Base-by-base conservation (phyloP, 768 basidiomycete species). In the Mrakia gelida region DNA sequence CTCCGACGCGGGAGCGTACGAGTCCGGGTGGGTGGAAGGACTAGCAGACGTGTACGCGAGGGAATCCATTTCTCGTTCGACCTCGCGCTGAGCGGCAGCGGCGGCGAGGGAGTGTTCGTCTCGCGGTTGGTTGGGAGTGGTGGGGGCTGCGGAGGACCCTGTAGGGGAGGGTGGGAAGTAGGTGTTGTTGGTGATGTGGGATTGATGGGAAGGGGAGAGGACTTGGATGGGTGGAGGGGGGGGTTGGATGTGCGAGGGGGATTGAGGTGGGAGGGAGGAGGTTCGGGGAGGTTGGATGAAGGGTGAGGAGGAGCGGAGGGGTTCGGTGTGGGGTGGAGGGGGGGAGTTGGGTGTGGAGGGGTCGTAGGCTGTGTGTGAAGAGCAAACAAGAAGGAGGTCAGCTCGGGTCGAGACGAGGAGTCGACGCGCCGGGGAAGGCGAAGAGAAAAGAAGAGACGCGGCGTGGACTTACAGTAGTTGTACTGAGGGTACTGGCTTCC, bases 31-130 rank as follows among this genome's bases (percentile, higher is more conserved):
- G 32, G 62, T 9, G 3, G 49, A 43, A 34, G 62, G 63, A 18
- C 71, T 43, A 6, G 71, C 76, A 5, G 61, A 65, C 28, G 68
- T 52, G 63, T 75, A 75, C 4, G 73, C 73, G 15, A 79, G 61
- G 10, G 45, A 68, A 43, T 79, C 78, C 78, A 75, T 79, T 70
- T 79, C 78, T 15, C 78, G 41, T 43, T 79, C 78, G 43, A 79
- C 78, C 34, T 79, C 78, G 7, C 78, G 38, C 41, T 72, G 68
- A 63, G 78, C 78, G 26, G 78, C 78, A 11, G 59, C 43, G 8
- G 75, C 41, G 30, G 73, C 75, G 26, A 70, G 65, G 26, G 74
- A 41, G 28, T 75, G 65, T 15, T 75, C 78, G 63, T 67, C 41
- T 6, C 26, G 49, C 4, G 67, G 68, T 59, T 56, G 26, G 15